Conservation (phyloP, 2,329 filamentous ascomycete species). For the Aspergillus sp. region DNA sequence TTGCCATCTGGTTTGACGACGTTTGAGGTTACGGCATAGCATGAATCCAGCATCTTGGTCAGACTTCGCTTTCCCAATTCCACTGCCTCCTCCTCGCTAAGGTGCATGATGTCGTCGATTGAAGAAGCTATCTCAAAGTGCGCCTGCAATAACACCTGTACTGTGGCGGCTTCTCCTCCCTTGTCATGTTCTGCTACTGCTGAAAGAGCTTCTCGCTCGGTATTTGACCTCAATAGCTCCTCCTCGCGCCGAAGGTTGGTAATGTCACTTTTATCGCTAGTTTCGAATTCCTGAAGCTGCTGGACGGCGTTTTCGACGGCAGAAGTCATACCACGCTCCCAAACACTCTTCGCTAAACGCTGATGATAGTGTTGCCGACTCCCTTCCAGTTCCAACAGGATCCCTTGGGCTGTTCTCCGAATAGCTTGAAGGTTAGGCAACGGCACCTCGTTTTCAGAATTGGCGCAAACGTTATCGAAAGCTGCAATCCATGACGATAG, state of each 20-base stretch:
- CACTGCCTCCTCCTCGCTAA: slow-evolving; percentile 82
- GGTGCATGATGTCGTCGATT: slow-evolving; percentile 74
- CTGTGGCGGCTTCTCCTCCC: slow-evolving; percentile 70
- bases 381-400: slow-evolving; percentile 82
- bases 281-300: slow-evolving; percentile 72
- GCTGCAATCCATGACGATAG: slow-evolving; percentile 91
- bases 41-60: slow-evolving; percentile 72
- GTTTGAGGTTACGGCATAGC: slow-evolving; percentile 72
- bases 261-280: slow-evolving; percentile 65
- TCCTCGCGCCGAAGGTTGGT: slow-evolving; percentile 75
- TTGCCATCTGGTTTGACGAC: slow-evolving; percentile 87
- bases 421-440: slow-evolving; percentile 70
- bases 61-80: slow-evolving; percentile 76
- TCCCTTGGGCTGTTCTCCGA: slow-evolving; percentile 84
- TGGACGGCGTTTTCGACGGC: slow-evolving; percentile 81
- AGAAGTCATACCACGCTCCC: slow-evolving; percentile 84
- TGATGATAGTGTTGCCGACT: slow-evolving; percentile 91
- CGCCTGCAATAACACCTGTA: slow-evolving; percentile 81
- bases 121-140: slow-evolving; percentile 90
- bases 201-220: slow-evolving; percentile 74
- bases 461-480: slow-evolving; percentile 79
- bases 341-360: slow-evolving; percentile 73
- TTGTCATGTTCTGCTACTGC: slow-evolving; percentile 84
- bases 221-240: slow-evolving; percentile 79
- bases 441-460: slow-evolving; percentile 64